Conservation (phyloP, 2,329 filamentous ascomycete genomes). For the Sarocladium oryzae region DNA sequence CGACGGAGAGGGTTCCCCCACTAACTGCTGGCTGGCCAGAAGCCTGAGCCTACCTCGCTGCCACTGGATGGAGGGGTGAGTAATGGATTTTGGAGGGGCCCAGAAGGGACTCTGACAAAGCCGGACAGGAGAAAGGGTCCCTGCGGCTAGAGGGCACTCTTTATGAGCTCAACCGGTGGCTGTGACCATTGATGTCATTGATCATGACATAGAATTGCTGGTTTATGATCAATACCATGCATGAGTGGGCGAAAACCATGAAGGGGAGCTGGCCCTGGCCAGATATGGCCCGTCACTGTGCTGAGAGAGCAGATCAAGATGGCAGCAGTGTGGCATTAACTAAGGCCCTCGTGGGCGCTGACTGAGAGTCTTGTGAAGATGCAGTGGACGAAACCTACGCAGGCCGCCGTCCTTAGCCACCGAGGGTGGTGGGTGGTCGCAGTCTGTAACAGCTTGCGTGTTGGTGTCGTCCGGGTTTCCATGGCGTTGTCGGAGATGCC, state of each 20-base stretch:
- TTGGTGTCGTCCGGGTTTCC: not conserved
- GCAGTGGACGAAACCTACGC: not conserved
- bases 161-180: no score
- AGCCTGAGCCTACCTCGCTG: no score
- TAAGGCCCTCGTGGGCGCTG: slow-evolving; percentile 2
- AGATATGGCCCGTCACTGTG: no score
- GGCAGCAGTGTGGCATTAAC: not conserved
- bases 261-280: no score
- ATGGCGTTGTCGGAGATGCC: slow-evolving; percentile 3
- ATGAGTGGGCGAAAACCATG: not conserved
- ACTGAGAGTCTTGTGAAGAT: not conserved
- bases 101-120: not conserved
- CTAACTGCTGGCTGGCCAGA: no score
- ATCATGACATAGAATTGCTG: no score
- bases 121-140: no score
- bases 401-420: not conserved
- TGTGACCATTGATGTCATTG: no score
- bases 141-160: no score
- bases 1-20: no score
- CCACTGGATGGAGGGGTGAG: not conserved
- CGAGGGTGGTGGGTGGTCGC: not conserved
- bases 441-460: not conserved
- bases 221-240: no score
- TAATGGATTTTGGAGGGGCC: not conserved
- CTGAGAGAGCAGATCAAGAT: no score